These are phyloP conservation scores for Leccinum griseonigrum DNA, from an alignment of 1,284 basidiomycete genomes.

Conservation along the genomic window DNA sequence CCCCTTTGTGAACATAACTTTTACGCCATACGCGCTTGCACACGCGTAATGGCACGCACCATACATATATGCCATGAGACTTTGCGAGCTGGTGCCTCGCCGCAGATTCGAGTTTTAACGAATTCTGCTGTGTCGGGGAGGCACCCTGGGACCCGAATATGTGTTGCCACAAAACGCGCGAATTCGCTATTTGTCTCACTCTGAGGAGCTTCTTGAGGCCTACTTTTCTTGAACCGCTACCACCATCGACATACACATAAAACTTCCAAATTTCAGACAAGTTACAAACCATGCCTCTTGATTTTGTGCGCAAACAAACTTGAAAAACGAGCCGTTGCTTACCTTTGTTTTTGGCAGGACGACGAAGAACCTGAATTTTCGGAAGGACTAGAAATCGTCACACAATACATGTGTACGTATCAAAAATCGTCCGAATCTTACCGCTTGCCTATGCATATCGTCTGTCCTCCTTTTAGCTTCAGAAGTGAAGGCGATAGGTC, in stretches of 20 bases:
- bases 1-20: slow-evolving; percentile 21
- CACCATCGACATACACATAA: slow-evolving; percentile 9
- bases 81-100: slow-evolving; percentile 26
- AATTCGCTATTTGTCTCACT: slow-evolving; percentile 9
- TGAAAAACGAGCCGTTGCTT: not conserved
- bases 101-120: slow-evolving; percentile 6
- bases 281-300: slow-evolving; percentile 12
- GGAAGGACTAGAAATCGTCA: slow-evolving; percentile 19
- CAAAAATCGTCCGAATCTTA: not conserved
- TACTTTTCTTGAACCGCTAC: slow-evolving; percentile 6
- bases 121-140: slow-evolving; percentile 9
- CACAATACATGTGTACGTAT: slow-evolving; percentile 18
- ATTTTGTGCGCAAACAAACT: slow-evolving; percentile 18
- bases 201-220: not conserved
- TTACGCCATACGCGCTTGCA: slow-evolving; percentile 4
- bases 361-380: slow-evolving; percentile 21
- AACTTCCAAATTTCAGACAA: slow-evolving; percentile 3
- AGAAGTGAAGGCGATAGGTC: slow-evolving; percentile 7
- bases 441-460: not conserved
- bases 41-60: slow-evolving; percentile 28
- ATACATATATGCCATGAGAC: slow-evolving; percentile 22
- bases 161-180: slow-evolving; percentile 7
- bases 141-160: not conserved
- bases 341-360: slow-evolving; percentile 16
- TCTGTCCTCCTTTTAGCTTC: slow-evolving; percentile 9